phyloP scores from a whole-genome alignment of 1,139 yeast species.

The Nakaseomyces delphensis region DNA sequence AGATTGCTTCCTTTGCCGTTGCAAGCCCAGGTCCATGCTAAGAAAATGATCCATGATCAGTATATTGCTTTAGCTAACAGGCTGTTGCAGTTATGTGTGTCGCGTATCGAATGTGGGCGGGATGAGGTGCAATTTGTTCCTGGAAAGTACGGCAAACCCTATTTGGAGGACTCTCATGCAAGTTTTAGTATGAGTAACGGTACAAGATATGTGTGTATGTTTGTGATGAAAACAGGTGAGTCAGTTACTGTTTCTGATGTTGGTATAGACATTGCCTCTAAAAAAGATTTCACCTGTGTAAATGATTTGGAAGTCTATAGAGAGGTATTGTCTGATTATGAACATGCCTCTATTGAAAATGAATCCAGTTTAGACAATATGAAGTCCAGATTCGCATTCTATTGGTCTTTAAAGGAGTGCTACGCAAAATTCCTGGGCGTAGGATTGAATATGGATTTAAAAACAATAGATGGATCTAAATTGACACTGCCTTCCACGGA shows the following conservation, averaged over 20 bases:
- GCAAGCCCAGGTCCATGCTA: conserved; percentile 33
- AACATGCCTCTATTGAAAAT: conserved; percentile 31
- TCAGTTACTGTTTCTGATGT: conserved; percentile 28
- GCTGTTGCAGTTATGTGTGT: conserved; percentile 30
- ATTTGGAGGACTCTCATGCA: conserved; percentile 33
- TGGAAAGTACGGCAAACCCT: conserved; percentile 39
- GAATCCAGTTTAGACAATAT: conserved; percentile 9
- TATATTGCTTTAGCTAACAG: conserved; percentile 29
- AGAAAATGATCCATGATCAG: conserved; percentile 27
- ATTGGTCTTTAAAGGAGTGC: conserved; percentile 71
- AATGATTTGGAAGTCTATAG: conserved; percentile 37
- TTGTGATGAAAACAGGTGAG: conserved; percentile 26
- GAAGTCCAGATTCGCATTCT: conserved; percentile 38
- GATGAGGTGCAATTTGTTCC: conserved; percentile 18
- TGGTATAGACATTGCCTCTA: conserved; percentile 59
- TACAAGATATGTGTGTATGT: conserved; percentile 37
- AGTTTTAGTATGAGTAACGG: conserved; percentile 53
- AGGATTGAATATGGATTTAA: conserved; percentile 50
- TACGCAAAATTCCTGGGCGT: conserved; percentile 54
- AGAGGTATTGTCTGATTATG: conserved; percentile 43
- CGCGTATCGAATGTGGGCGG: conserved; percentile 15
- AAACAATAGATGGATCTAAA: conserved; percentile 20
- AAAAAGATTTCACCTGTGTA: conserved; percentile 34
- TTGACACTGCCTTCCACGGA: neutral
- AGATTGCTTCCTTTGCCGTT: conserved; percentile 35